phyloP scores from a whole-genome alignment of 371 early-diverging fungal species.

The Amoeboaphelidium protococcarum region DNA sequence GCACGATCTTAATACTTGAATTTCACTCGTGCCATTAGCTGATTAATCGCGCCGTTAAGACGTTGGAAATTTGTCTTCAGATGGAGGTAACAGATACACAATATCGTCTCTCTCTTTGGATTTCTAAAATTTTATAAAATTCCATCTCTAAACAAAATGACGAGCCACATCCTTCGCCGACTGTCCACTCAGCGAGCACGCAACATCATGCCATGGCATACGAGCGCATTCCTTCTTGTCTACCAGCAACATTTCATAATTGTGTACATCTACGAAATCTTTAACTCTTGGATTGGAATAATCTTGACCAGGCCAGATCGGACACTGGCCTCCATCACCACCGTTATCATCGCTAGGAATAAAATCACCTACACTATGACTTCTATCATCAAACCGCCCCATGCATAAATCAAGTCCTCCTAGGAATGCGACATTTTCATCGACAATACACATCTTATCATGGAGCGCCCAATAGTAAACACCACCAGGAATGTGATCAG shows the following conservation, averaged over 20 bases:
- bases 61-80: background rate
- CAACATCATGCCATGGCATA: conserved; percentile 94
- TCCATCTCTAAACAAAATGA: conserved; percentile 82
- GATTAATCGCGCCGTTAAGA: conserved; percentile 36
- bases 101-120: conserved; percentile 25
- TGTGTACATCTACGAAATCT: conserved; percentile 48
- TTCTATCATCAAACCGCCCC: conserved; percentile 62
- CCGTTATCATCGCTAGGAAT: conserved; percentile 10
- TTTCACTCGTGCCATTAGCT: conserved; percentile 39
- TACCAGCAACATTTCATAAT: conserved; percentile 22
- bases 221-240: conserved; percentile 27
- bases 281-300: conserved; percentile 72
- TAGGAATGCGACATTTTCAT: conserved; percentile 51
- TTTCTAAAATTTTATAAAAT: conserved; percentile 44
- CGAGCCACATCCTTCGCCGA: conserved; percentile 55
- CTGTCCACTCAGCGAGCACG: conserved; percentile 23
- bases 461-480: conserved; percentile 56
- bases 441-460: conserved; percentile 68
- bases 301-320: conserved; percentile 66
- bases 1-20: conserved; percentile 13
- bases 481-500: conserved; percentile 37
- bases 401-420: conserved; percentile 80
- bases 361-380: conserved; percentile 48
- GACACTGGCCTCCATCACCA: no score
- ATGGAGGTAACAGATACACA: conserved; percentile 36